Evolutionary conservation across 2,329 filamentous ascomycete species (phyloP), one percentile per base, ranked within the genome.

Genomic region (Fusarium ambrosium): DNA sequence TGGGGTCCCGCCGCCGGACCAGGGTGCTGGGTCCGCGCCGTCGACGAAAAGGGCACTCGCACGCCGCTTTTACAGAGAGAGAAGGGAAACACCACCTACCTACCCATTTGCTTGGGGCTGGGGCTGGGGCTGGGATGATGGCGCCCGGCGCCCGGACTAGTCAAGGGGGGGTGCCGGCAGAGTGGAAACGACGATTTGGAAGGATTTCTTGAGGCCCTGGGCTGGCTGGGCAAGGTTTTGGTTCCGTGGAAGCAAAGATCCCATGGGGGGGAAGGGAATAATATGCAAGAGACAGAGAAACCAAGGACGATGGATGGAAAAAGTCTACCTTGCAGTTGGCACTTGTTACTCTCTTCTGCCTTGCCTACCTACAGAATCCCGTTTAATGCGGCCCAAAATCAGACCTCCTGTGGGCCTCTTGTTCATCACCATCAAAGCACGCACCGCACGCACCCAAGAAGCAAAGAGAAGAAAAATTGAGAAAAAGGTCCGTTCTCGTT

Each of bases 1-100:
- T 69, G 71, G 71, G 55, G 60, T 69, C 59, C 66, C 63, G 66
- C 66, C 63, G 66, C 66, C 60, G 60, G 75, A 76, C 80, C 76
- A 69, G 80, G 80, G 77, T 79, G 66, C 75, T 75, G 76, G 78
- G 76, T 77, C 72, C 72, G 69, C 62, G 62, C 70, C 64, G 53
- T 72, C 53, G 70, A 66, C 62, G 70, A 59, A 59, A 48, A 56
- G 48, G n/a, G 20, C 41, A 55, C 32, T 24, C 43, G 29, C 59
- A 66, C 64, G 77, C 77, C 68, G 77, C 77, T 79, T 79, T 79
- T 74, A 76, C 58, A 55, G 62, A 62, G 36, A 37, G 14, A 37
- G 18, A 10, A 43, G 41, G 71, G 36, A 22, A 45, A 13, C 32
- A 32, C 9, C 24, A 24, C 24, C 24, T 24, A 41, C 27, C 27